Evolutionary conservation across 2,329 filamentous ascomycete genomes (phyloP).

Genomic region (Fusarium hainanense): DNA sequence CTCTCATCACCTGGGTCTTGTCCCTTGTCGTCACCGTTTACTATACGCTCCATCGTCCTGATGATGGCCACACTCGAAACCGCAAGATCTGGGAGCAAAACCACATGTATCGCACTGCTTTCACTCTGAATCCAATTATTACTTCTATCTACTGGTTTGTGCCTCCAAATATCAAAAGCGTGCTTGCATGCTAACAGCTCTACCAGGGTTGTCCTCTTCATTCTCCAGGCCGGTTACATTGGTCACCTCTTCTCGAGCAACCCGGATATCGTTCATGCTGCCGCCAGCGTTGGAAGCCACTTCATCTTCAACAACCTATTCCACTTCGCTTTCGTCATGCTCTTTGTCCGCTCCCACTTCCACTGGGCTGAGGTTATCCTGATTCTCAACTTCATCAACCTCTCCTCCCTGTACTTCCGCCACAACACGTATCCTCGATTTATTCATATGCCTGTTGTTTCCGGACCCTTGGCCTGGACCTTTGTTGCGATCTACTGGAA

Average conservation of each 20-base stretch:
- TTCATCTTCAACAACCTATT: slow-evolving; percentile 89
- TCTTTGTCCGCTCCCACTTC: slow-evolving; percentile 83
- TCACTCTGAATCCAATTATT: slow-evolving; percentile 75
- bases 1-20: slow-evolving; percentile 78
- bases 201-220: slow-evolving; percentile 74
- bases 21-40: slow-evolving; percentile 78
- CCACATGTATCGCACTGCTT: slow-evolving; percentile 73
- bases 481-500: slow-evolving; percentile 91
- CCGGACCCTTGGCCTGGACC: slow-evolving; percentile 84
- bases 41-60: slow-evolving; percentile 74
- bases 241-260: slow-evolving; percentile 79
- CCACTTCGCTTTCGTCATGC: slow-evolving; percentile 82
- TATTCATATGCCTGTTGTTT: slow-evolving; percentile 80
- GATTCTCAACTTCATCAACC: slow-evolving; percentile 84
- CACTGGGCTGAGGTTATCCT: slow-evolving; percentile 80
- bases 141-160: slow-evolving; percentile 79
- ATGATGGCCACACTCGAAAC: slow-evolving; percentile 68
- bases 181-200: slow-evolving; percentile 1
- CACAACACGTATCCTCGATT: slow-evolving; percentile 77
- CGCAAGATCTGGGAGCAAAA: slow-evolving; percentile 82
- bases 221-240: slow-evolving; percentile 81
- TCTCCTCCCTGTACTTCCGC: slow-evolving; percentile 82
- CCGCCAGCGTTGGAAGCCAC: slow-evolving; percentile 82
- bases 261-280: slow-evolving; percentile 70
- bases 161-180: neutral